Evolutionary conservation across 148 eudicot species (phyloP).

Genomic region (Persicaria maculosa): DNA sequence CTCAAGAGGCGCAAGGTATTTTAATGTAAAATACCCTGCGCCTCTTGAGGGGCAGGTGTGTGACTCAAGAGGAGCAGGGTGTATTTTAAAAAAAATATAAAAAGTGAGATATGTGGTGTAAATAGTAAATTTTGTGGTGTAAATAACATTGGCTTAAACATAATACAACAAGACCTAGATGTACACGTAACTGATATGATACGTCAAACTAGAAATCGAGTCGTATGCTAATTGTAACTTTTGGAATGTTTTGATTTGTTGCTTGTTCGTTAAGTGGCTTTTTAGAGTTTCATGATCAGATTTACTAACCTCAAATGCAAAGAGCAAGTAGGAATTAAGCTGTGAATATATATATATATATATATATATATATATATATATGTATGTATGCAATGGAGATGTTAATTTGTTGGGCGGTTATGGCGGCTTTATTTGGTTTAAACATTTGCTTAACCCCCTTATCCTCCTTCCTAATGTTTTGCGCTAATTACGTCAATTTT

Average conservation of each 20-base stretch:
- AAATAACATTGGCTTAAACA: too few relatives aligned
- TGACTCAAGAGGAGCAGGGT: too few relatives aligned
- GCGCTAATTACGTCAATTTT: background rate
- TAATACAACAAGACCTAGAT: too few relatives aligned
- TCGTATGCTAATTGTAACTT: background rate
- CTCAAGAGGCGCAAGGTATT: too few relatives aligned
- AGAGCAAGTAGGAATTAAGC: background rate
- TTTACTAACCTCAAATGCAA: background rate
- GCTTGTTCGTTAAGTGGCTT: background rate
- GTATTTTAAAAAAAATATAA: too few relatives aligned
- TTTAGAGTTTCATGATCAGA: background rate
- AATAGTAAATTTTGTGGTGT: too few relatives aligned
- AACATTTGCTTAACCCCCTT: background rate
- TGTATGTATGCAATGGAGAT: background rate
- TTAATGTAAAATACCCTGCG: too few relatives aligned
- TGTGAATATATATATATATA: background rate
- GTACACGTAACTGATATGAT: too few relatives aligned
- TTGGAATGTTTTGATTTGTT: background rate
- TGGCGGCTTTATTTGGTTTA: background rate
- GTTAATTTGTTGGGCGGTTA: background rate
- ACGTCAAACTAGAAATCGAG: too few relatives aligned
- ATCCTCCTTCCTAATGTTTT: background rate
- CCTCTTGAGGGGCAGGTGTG: too few relatives aligned
- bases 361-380: background rate
- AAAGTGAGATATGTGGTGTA: too few relatives aligned